Evolutionary conservation across 1,139 yeast species (phyloP).

Genomic region (Ogataea hybrid): DNA sequence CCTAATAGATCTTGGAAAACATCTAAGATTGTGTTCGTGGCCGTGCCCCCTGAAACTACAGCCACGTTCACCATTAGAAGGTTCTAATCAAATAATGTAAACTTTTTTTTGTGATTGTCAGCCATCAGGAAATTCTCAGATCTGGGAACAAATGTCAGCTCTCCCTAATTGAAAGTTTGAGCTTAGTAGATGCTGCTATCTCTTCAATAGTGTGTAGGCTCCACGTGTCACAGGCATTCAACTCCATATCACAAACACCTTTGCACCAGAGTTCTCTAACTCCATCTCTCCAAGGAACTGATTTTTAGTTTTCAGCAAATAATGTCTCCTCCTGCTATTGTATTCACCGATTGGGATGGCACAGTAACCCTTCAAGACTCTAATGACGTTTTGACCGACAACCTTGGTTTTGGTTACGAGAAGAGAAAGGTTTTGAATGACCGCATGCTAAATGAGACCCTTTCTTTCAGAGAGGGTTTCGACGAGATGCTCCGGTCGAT

Average conservation of each 20-base stretch:
- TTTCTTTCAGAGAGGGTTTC: slow-evolving; percentile 81
- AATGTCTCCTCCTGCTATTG: slow-evolving; percentile 50
- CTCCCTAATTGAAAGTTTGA: too few species aligned
- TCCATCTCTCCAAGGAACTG: neutral
- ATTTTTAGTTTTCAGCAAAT: neutral
- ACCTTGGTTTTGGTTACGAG: slow-evolving; percentile 78
- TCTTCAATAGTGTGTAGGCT: too few species aligned
- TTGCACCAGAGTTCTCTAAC: slow-evolving; percentile 1
- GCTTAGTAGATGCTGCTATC: too few species aligned
- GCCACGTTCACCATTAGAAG: slow-evolving; percentile 31
- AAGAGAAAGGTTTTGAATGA: slow-evolving; percentile 68
- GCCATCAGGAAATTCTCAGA: neutral
- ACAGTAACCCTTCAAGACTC: slow-evolving; percentile 92
- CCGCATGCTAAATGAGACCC: slow-evolving; percentile 65
- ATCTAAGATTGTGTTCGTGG: slow-evolving; percentile 61
- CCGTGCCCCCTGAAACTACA: slow-evolving; percentile 73
- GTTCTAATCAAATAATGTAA: neutral
- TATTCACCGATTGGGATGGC: slow-evolving; percentile 97
- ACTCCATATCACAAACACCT: neutral
- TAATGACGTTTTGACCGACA: slow-evolving; percentile 87
- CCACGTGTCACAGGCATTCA: too few species aligned
- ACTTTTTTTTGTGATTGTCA: neutral
- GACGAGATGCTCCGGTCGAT: slow-evolving; percentile 77
- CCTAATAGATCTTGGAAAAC: slow-evolving; percentile 42
- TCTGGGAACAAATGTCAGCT: too few species aligned